Base-by-base conservation (phyloP, 768 basidiomycete genomes). In the Suillus cothurnatus region DNA sequence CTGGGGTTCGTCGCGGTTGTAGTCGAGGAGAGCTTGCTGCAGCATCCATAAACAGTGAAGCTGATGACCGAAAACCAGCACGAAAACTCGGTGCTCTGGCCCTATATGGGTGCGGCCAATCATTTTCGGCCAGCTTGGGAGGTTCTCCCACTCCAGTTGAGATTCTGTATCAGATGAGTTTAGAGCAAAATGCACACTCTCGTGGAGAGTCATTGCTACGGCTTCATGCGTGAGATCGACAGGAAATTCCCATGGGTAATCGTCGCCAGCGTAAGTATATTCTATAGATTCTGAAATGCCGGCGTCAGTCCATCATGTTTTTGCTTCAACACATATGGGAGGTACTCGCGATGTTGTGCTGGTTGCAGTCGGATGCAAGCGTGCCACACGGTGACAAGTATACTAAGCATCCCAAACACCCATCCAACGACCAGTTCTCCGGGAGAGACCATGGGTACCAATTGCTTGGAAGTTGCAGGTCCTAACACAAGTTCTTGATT, bases 121-220 rank as follows among this genome's bases (percentile, higher is more conserved):
- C 6, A 31, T 19, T 31, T 31, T 53, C 11, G 52, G 52, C 52
- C 52, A 32, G 1, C 4, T 31, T 19, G 52, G 28, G 19, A 53
- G 28, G 5, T 2, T 11, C 19, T 53, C 31, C 52, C 52, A 53
- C 19, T 53, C 52, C 28, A 53, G 28, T 11, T 11, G 52, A 53
- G 52, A 19, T 31, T 31, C 52, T 11, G 31, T 31, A 11, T 53
- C 52, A 21, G 52, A 53, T 53, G 9, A 19, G 19, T 53, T 53
- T 1, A 53, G 31, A 11, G 52, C 50, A 55, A 61, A 41, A 31
- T 28, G 60, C 31, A 61, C 47, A 31, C 41, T 43, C 47, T 61
- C 60, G 26, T 61, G 60, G 7, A 61, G 60, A 41, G 60, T 61
- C 26, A 52, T 61, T 7, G 60, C 60, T 21, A 61, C 4, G 74